phyloP scores from a whole-genome alignment of 2,329 filamentous ascomycete species.

The Sporothrix protearum region DNA sequence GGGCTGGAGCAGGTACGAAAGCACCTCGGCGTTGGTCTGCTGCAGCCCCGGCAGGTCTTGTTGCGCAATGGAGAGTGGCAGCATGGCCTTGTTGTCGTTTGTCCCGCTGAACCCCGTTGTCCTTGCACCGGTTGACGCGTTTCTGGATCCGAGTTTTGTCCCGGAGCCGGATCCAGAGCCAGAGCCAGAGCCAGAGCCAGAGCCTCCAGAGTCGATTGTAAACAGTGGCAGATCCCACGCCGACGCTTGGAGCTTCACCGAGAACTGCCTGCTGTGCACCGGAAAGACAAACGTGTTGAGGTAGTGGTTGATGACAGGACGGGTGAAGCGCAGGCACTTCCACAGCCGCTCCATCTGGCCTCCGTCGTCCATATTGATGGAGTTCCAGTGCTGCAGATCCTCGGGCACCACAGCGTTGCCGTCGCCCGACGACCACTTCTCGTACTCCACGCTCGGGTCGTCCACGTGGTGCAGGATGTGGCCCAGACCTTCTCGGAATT shows the following conservation, averaged over 20 bases:
- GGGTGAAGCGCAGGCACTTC: slow-evolving; percentile 46
- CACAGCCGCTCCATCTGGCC: slow-evolving; percentile 51
- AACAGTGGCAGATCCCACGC: slow-evolving; percentile 64
- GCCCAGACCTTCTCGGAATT: slow-evolving; percentile 49
- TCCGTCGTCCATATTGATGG: slow-evolving; percentile 58
- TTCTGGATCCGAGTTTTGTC: neutral
- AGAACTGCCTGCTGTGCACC: slow-evolving; percentile 61
- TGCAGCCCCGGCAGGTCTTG: slow-evolving; percentile 53
- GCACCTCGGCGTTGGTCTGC: slow-evolving; percentile 62
- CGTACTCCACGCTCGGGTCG: slow-evolving; percentile 55
- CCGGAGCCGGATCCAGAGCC: no score
- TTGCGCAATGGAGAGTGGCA: slow-evolving; percentile 61
- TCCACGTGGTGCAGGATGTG: slow-evolving; percentile 50
- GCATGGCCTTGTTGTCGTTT: slow-evolving; percentile 58
- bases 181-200: no score
- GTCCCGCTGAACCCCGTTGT: slow-evolving; percentile 72
- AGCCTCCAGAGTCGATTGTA: neutral
- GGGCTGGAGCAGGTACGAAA: slow-evolving; percentile 53
- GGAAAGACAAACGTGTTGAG: slow-evolving; percentile 64
- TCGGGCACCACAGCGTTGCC: slow-evolving; percentile 40
- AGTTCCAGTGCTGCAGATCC: slow-evolving; percentile 49
- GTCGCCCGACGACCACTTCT: slow-evolving; percentile 44
- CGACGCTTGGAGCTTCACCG: slow-evolving; percentile 59
- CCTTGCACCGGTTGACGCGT: slow-evolving; percentile 28
- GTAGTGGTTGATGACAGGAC: slow-evolving; percentile 56